A percentile compares a stretch with the other conserved stretches of the same genome.
These are phyloP conservation scores for Rhizopogon roseolus DNA, from an alignment of 768 basidiomycete genomes.

Conservation along the genomic window DNA sequence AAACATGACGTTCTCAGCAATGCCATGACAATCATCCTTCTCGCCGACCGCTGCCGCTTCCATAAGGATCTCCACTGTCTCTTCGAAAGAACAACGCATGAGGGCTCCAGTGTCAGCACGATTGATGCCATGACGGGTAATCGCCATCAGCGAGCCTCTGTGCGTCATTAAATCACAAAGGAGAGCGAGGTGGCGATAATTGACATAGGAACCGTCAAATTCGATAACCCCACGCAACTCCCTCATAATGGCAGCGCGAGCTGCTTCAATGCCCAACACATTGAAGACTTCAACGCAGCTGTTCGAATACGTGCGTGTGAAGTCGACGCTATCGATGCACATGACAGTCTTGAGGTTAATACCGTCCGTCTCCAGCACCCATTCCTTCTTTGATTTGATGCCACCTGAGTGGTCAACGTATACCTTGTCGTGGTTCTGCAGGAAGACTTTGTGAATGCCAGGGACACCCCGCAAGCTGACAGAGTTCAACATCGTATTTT, in stretches of 20 bases:
- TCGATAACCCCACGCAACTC: slow-evolving; percentile 95
- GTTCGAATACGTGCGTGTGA: slow-evolving; percentile 91
- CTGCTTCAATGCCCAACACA: slow-evolving; percentile 95
- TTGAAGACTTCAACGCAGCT: slow-evolving; percentile 93
- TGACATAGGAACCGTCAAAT: slow-evolving; percentile 99
- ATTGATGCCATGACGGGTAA: slow-evolving; percentile 99
- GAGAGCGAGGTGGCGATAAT: slow-evolving; percentile 95
- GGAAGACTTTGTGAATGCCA: slow-evolving; percentile 88
- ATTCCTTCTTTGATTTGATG: slow-evolving; percentile 67
- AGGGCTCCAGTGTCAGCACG: slow-evolving; percentile 98
- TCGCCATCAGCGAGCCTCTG: slow-evolving; percentile 91
- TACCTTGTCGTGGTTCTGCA: slow-evolving; percentile 82
- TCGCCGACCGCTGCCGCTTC: slow-evolving; percentile 98
- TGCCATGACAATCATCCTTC: slow-evolving; percentile 96
- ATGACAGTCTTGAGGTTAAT: slow-evolving; percentile 94
- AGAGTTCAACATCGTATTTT: slow-evolving; percentile 94
- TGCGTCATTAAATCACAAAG: slow-evolving; percentile 98
- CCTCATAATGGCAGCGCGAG: slow-evolving; percentile 88
- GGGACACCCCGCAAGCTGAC: slow-evolving; percentile 93
- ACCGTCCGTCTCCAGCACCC: slow-evolving; percentile 97
- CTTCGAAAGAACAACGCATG: slow-evolving; percentile 99
- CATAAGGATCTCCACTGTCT: slow-evolving; percentile 98
- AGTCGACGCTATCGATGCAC: slow-evolving; percentile 93
- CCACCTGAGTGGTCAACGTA: slow-evolving; percentile 59
- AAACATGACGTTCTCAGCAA: slow-evolving; percentile 99